Conservation (phyloP, 768 basidiomycete genomes). For the Psilocybe subaeruginosa region DNA sequence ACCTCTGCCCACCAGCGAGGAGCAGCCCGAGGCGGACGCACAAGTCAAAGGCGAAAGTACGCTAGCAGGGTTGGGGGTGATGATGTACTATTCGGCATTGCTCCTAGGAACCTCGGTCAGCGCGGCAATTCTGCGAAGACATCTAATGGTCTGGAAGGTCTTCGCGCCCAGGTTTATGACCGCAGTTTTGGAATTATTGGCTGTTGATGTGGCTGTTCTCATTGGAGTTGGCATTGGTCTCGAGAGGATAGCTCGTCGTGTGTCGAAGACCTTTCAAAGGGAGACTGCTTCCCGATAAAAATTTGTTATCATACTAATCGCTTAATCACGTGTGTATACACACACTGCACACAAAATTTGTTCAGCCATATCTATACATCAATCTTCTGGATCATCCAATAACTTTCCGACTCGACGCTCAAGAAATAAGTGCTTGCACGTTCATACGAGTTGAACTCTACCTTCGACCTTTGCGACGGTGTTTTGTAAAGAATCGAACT, state of each 20-base stretch:
- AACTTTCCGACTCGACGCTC: no score
- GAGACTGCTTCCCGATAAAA: not conserved
- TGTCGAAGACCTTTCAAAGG: not conserved
- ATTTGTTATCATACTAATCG: no score
- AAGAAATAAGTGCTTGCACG: no score
- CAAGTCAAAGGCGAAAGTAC: constrained; percentile 42
- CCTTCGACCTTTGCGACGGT: no score
- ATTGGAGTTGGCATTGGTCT: constrained; percentile 65
- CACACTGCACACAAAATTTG: no score
- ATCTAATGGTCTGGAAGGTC: constrained; percentile 99
- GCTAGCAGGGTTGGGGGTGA: constrained; percentile 63
- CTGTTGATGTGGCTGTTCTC: constrained; percentile 71
- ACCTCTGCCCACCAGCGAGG: constrained; percentile 43
- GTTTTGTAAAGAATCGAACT: no score
- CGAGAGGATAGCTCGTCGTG: constrained; percentile 35
- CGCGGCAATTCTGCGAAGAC: constrained; percentile 76
- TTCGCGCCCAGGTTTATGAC: constrained; percentile 96
- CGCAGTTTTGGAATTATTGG: constrained; percentile 64
- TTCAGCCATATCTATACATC: no score
- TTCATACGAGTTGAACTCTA: no score
- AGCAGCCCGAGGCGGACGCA: constrained; percentile 27
- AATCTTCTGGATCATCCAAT: no score
- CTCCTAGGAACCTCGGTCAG: constrained; percentile 72
- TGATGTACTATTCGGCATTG: constrained; percentile 68
- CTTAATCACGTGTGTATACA: no score